Base-by-base conservation (phyloP, 2,329 filamentous ascomycete genomes). In the Lecanicillium sp. region DNA sequence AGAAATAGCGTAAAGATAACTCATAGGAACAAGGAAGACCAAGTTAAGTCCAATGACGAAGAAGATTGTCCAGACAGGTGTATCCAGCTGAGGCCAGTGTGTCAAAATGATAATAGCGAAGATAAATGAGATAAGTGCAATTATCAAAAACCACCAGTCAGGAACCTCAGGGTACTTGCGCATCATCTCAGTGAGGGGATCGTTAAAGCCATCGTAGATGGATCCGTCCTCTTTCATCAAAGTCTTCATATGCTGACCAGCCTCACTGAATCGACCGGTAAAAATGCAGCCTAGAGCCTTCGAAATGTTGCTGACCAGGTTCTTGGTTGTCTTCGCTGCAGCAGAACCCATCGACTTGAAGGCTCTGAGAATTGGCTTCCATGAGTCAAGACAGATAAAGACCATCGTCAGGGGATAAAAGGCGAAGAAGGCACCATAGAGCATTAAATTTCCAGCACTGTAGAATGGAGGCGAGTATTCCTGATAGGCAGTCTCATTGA, bases 131-230 rank as follows among this genome's bases (percentile, higher is more conserved):
- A 43, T 18, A 10, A 50, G 27, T 4, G 45, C 47, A 17, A 51
- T 48, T 1, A 40, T 43, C 7, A 48, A 36, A 70, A n/a, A n/a
- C n/a, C n/a, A n/a, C n/a, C n/a, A n/a, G n/a, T n/a, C n/a, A n/a
- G n/a, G n/a, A n/a, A n/a, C 65, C 33, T 71, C 68, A 0, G 55
- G 51, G 42, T 70, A 71, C 2, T 51, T 55, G 4, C 54, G 46
- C 66, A 71, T 70, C 2, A 66, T 49, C 0, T 61, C 52, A 3
- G 52, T 65, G 30, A 70, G 64, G 1, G 65, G 47, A 42, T 72
- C 66, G 37, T 60, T 62, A 13, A 63, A 60, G 3, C 56, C 60
- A 2, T 61, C 62, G 40, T 66, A 67, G 42, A 65, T 65, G 7
- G 59, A 58, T 11, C 52, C 57, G 1, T 58, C 56, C 33, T 61